phyloP scores from a whole-genome alignment of 2,329 filamentous ascomycete species.

The Ophiostoma novo-ulmi region DNA sequence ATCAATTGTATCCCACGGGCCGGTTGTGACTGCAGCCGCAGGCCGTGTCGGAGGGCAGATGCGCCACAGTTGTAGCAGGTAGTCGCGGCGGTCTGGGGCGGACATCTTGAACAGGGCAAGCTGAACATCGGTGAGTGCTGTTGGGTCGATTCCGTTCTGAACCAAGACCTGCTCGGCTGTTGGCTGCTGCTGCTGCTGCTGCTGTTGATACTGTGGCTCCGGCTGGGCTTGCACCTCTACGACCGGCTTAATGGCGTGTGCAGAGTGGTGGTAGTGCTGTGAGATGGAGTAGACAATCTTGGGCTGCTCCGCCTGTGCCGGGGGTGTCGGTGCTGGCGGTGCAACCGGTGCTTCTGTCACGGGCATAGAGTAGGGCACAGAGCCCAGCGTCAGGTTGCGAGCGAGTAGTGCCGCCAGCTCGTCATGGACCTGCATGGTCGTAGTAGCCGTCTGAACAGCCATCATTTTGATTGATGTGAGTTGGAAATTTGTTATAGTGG shows the following conservation, averaged over 20 bases:
- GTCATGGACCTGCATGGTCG: conserved; percentile 62
- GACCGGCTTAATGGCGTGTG: conserved; percentile 52
- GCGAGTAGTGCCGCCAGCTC: conserved; percentile 78
- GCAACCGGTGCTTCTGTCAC: conserved; percentile 24
- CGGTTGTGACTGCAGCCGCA: conserved; percentile 38
- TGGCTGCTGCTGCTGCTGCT: conserved; percentile 39
- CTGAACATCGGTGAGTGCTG: conserved; percentile 66
- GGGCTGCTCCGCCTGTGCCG: conserved; percentile 29
- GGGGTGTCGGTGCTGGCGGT: not conserved
- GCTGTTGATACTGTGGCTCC: conserved; percentile 29
- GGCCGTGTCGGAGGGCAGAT: conserved; percentile 65
- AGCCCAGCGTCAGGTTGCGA: conserved; percentile 63
- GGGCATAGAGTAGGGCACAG: conserved; percentile 39
- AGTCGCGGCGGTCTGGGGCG: conserved; percentile 63
- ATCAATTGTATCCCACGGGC: conserved; percentile 47
- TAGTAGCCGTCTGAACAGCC: conserved; percentile 23
- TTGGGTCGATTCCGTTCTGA: conserved; percentile 64
- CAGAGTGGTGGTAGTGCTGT: conserved; percentile 78
- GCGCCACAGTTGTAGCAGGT: conserved; percentile 78
- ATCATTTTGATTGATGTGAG: conserved; percentile 20
- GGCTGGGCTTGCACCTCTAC: conserved; percentile 35
- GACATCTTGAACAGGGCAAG: conserved; percentile 73
- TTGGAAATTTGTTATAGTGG: not conserved
- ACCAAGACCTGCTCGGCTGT: conserved; percentile 55
- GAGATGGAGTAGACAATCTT: conserved; percentile 67